These are phyloP conservation scores for Candida albicans DNA, from an alignment of 1,139 yeast species.

Conservation along the genomic window DNA sequence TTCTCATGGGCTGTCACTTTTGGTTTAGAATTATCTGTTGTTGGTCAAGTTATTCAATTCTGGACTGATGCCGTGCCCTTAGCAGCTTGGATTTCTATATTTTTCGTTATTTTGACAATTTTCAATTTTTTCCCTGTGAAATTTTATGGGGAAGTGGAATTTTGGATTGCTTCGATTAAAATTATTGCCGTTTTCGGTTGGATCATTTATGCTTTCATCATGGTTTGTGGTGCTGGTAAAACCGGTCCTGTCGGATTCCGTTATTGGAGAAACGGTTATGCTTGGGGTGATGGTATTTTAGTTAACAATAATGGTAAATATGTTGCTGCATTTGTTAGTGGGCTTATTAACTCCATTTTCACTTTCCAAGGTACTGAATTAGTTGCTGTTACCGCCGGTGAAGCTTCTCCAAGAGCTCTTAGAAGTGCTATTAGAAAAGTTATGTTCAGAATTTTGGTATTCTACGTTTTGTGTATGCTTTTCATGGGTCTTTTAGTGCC, in stretches of 20 bases:
- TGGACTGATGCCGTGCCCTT: conserved; percentile 77
- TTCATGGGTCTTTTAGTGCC: conserved; percentile 86
- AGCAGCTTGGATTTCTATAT: conserved; percentile 76
- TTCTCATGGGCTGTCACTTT: conserved; percentile 84
- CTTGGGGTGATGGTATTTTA: conserved; percentile 68
- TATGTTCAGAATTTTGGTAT: conserved; percentile 73
- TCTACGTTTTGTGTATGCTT: conserved; percentile 79
- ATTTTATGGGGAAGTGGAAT: conserved; percentile 48
- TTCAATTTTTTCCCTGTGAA: conserved; percentile 44
- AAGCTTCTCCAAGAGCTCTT: conserved; percentile 79
- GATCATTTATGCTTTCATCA: conserved; percentile 63
- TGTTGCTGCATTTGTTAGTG: conserved; percentile 42
- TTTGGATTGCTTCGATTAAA: conserved; percentile 60
- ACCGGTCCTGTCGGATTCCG: conserved; percentile 80
- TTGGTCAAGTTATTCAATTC: conserved; percentile 70
- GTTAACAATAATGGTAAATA: conserved; percentile 49
- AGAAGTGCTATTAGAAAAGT: conserved; percentile 71
- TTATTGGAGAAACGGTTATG: conserved; percentile 93
- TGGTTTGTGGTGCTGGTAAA: conserved; percentile 71
- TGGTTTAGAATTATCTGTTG: conserved; percentile 81
- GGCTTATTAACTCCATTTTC: conserved; percentile 69
- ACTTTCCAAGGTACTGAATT: conserved; percentile 81
- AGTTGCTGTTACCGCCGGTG: conserved; percentile 89
- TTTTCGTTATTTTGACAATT: conserved; percentile 41
- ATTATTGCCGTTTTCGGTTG: conserved; percentile 72